Percentiles rank a stretch among this genome's conserved stretches.
phyloP scores from a whole-genome alignment of 345 rosid genomes.

The Populus davidiana region DNA sequence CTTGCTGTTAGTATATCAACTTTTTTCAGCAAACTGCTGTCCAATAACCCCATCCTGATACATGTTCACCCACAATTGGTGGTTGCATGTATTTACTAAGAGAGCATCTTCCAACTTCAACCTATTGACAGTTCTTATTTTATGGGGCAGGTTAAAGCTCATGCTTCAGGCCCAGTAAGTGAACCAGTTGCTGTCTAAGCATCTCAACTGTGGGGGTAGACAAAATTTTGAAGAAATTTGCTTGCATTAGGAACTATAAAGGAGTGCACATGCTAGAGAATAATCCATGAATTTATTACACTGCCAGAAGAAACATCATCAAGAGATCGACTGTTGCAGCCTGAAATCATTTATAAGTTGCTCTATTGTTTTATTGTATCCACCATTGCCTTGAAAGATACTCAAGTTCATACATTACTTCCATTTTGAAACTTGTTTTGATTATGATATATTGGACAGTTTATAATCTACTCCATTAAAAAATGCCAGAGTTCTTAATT shows the following conservation, averaged over 20 bases:
- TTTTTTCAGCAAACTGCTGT: neutral
- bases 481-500: neutral
- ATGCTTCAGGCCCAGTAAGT: conserved; percentile 45
- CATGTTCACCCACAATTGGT: conserved; percentile 4
- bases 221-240: conserved; percentile 39
- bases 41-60: conserved; percentile 4
- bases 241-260: conserved; percentile 38
- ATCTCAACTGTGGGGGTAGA: conserved; percentile 12
- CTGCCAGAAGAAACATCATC: conserved; percentile 7
- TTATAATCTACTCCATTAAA: neutral
- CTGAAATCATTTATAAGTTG: neutral
- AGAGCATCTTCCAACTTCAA: conserved; percentile 16
- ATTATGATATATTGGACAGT: neutral
- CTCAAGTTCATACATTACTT: neutral
- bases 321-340: neutral
- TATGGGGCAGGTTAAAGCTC: conserved; percentile 48
- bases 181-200: conserved; percentile 62
- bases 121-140: conserved; percentile 26
- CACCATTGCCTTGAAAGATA: neutral
- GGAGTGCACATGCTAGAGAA: conserved; percentile 5
- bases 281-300: neutral
- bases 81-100: conserved; percentile 19
- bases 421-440: conserved; percentile 3
- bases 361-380: neutral
- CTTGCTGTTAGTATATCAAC: neutral